Conservation (phyloP, 83 land plant species). For the Isoetes engelmannii region DNA sequence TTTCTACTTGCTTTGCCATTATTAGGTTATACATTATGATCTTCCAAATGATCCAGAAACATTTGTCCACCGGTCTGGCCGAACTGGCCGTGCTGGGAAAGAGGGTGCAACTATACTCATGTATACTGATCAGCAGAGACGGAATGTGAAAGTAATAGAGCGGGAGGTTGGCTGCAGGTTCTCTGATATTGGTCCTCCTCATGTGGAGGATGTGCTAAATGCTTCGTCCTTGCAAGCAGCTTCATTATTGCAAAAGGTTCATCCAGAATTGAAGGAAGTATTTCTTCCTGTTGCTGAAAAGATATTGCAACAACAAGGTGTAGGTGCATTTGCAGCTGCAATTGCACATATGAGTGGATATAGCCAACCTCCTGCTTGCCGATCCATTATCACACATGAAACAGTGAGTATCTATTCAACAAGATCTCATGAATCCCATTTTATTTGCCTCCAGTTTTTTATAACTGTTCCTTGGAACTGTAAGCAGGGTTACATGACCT, state of each 20-base stretch:
- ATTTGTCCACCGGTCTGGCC: conserved; percentile 97
- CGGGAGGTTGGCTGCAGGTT: conserved; percentile 88
- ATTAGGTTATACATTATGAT: conserved; percentile 84
- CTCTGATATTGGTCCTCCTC: conserved; percentile 59
- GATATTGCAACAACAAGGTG: conserved; percentile 61
- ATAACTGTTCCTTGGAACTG: no score
- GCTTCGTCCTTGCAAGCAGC: conserved; percentile 79
- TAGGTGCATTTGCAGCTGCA: conserved; percentile 81
- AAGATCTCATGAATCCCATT: no score
- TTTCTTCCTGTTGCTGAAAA: conserved; percentile 72
- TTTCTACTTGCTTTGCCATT: conserved; percentile 14
- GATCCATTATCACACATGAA: conserved; percentile 81
- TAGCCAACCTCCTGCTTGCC: conserved; percentile 75
- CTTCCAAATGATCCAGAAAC: conserved; percentile 94
- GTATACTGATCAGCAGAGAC: conserved; percentile 60
- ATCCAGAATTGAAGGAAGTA: conserved; percentile 62
- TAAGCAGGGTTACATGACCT: conserved; percentile 71
- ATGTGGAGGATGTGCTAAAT: conserved; percentile 56
- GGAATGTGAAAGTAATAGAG: conserved; percentile 72
- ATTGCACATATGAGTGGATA: conserved; percentile 93
- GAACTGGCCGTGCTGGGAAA: conserved; percentile 99
- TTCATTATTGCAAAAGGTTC: conserved; percentile 64
- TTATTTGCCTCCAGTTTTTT: no score
- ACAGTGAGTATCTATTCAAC: not conserved
- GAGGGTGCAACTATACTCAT: conserved; percentile 78